Conservation (phyloP, 768 basidiomycete species). For the Ramaria sp. region DNA sequence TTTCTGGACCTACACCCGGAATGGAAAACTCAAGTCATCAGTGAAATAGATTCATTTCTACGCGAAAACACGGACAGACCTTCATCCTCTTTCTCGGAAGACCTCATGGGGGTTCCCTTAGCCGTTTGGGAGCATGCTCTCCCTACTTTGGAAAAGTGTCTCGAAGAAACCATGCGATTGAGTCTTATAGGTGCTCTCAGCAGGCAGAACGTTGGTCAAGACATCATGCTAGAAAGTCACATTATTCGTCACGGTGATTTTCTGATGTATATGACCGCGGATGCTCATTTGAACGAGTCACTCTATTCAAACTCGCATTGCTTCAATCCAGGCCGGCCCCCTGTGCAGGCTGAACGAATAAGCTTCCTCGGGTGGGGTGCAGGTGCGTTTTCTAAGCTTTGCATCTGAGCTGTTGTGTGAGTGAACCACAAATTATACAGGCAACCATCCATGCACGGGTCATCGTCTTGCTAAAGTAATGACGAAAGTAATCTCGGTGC, state of each 20-base stretch:
- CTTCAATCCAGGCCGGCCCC: not conserved
- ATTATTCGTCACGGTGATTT: not conserved
- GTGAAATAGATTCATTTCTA: not conserved
- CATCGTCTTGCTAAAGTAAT: conserved; percentile 2
- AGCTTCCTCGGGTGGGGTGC: not conserved
- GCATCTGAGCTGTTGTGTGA: not conserved
- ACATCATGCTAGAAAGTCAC: not conserved
- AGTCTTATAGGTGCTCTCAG: not conserved
- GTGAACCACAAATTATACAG: not conserved
- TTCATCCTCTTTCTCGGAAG: not conserved
- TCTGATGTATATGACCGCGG: not conserved
- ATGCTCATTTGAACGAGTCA: not conserved
- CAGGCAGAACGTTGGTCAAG: not conserved
- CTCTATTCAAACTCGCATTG: not conserved
- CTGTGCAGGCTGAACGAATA: not conserved
- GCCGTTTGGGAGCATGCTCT: not conserved
- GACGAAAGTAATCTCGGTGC: not conserved
- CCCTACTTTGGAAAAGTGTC: not conserved
- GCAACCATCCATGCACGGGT: not conserved
- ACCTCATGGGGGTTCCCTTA: not conserved
- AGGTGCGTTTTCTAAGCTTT: not conserved
- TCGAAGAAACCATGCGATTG: not conserved
- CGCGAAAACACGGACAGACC: not conserved
- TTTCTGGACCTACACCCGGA: not conserved
- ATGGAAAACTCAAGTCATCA: not conserved